Base-by-base conservation (phyloP, 148 eudicot species). In the Tetragonia tetragonoides region DNA sequence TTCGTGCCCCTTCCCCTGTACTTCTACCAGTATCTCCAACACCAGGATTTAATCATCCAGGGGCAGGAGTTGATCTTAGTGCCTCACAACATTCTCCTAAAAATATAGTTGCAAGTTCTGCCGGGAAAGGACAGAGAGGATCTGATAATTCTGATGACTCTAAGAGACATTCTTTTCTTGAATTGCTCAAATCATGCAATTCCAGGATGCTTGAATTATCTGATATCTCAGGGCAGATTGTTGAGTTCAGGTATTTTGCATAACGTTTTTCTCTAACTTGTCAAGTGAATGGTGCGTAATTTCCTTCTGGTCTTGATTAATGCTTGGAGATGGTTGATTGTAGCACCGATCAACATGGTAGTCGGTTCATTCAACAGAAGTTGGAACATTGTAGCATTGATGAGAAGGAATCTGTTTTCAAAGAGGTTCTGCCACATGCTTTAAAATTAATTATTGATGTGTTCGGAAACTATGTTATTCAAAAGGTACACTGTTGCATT, bases 281-380 rank as follows among this genome's bases (percentile, higher is more conserved):
- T 51, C 54, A 18, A 16, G 28, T 9, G 15, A 21, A 21, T 65
- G 66, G 49, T 44, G 68, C 72, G 28, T 37, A 24, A 61, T 18
- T 23, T 38, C 8, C 39, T 20, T n/a, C 6, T 24, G 54, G 59
- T 60, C 62, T 46, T 62, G n/a, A 79, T 61, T 21, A 47, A 59
- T 68, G 54, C 34, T 51, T 6, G 71, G 68, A 28, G 49, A 24
- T 72, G 53, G 64, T 62, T 65, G 47, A 68, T 37, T 83, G 78
- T 80, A 92, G 97, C 75, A 83, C 87, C 68, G 97, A 90, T 77
- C 97, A 92, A 72, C 89, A 88, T 76, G 97, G 97, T n/a, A 92
- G 97, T 72, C 91, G 97, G 34, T 92, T 92, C 66, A 90, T 92
- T 75, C 94, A 92, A 70, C 97, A 92, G 72, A 90, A 92, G 82